phyloP scores from a whole-genome alignment of 2,329 filamentous ascomycete species.

The Helicocarpus griseus region DNA sequence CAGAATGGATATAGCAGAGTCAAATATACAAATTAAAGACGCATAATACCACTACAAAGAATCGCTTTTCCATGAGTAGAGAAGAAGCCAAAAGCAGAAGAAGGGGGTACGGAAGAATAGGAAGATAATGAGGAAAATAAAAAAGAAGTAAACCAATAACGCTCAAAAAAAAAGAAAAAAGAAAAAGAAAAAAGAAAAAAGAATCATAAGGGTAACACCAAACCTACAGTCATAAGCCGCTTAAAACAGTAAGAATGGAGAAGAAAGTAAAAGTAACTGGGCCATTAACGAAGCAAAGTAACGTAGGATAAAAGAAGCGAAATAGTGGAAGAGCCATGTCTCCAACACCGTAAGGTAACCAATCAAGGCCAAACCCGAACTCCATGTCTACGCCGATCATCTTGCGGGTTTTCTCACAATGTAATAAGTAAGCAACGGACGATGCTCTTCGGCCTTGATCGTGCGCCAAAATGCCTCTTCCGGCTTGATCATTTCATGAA shows the following conservation, averaged over 20 bases:
- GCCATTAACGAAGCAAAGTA: background rate
- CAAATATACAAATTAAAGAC: background rate
- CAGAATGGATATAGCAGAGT: background rate
- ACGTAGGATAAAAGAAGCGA: background rate
- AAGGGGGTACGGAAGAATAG: too few species aligned
- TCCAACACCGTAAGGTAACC: background rate
- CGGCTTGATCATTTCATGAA: constrained; percentile 19
- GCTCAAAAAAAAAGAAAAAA: background rate
- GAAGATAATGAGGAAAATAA: background rate
- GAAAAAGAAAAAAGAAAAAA: background rate
- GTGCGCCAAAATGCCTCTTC: constrained; percentile 22
- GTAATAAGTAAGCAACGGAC: constrained; percentile 29
- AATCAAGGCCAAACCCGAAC: background rate
- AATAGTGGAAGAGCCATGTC: background rate
- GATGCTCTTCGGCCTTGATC: constrained; percentile 23
- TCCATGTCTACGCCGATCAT: background rate
- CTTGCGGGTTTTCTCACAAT: constrained; percentile 16
- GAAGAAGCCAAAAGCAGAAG: too few species aligned
- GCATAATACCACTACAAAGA: background rate
- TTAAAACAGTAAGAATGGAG: background rate
- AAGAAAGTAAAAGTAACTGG: background rate
- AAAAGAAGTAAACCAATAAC: background rate
- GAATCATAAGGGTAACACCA: constrained; percentile 1
- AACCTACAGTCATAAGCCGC: too few species aligned
- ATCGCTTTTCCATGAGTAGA: background rate